These are phyloP conservation scores for Entomortierella chlamydospora DNA, from an alignment of 192 early-diverging fungal genomes.

Conservation along the genomic window DNA sequence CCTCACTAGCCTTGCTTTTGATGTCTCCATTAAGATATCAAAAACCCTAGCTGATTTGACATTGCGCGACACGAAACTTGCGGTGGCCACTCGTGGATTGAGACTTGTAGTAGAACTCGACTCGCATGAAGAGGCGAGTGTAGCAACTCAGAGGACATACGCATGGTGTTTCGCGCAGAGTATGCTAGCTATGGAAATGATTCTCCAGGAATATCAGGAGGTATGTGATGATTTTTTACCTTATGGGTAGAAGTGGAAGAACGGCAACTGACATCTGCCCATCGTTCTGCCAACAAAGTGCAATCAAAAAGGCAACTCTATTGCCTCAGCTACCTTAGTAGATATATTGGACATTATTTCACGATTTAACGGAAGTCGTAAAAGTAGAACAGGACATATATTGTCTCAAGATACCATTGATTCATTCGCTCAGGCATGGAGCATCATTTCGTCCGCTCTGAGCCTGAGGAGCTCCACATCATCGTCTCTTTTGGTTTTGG, in stretches of 20 bases:
- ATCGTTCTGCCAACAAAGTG: constrained; percentile 4
- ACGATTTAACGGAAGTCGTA: constrained; percentile 8
- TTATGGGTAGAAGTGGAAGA: too few relatives aligned
- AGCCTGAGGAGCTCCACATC: not conserved
- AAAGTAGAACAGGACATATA: not conserved
- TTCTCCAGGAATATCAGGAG: constrained; percentile 7
- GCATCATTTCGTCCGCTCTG: constrained; percentile 5
- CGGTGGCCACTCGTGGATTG: not conserved
- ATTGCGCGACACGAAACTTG: not conserved
- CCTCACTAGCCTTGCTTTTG: constrained; percentile 17
- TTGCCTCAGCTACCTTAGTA: not conserved
- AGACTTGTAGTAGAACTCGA: constrained; percentile 5
- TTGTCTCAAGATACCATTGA: not conserved
- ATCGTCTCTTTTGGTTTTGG: not conserved
- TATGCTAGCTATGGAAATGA: constrained; percentile 8
- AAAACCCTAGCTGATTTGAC: constrained; percentile 4
- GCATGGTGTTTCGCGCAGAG: constrained; percentile 6
- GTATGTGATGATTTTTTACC: not conserved
- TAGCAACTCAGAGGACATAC: too few relatives aligned
- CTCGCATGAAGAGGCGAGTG: not conserved
- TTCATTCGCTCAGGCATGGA: constrained; percentile 16
- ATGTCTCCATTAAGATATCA: constrained; percentile 11
- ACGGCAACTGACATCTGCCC: too few relatives aligned
- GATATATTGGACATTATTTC: constrained; percentile 10
- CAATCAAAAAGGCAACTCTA: not conserved